These are phyloP conservation scores for Xylaria sp. DNA, from an alignment of 2,329 filamentous ascomycete species.

Conservation along the genomic window DNA sequence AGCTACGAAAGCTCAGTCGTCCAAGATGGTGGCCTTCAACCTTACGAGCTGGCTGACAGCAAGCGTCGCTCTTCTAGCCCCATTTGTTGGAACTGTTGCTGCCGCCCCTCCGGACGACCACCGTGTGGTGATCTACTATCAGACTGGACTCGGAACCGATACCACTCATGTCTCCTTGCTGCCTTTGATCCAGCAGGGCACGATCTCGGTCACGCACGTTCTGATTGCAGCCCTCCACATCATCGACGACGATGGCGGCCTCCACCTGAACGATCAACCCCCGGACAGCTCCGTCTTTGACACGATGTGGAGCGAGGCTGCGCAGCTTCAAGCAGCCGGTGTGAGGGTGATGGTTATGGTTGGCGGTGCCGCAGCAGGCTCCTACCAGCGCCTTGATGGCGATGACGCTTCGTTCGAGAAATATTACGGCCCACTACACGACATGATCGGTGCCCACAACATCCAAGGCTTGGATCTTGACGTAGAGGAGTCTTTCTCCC, in stretches of 20 bases:
- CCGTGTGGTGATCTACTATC: conserved; percentile 57
- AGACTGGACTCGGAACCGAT: conserved; percentile 60
- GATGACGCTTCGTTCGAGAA: conserved; percentile 71
- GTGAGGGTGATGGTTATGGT: conserved; percentile 79
- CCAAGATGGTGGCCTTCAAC: conserved; percentile 44
- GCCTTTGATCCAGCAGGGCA: conserved; percentile 59
- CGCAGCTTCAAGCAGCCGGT: conserved; percentile 75
- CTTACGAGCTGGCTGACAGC: conserved; percentile 39
- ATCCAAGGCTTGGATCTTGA: conserved; percentile 82
- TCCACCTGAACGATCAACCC: conserved; percentile 83
- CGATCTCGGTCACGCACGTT: conserved; percentile 76
- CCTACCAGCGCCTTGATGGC: conserved; percentile 70
- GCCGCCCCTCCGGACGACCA: conserved; percentile 45
- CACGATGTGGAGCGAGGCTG: conserved; percentile 82
- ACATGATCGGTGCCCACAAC: conserved; percentile 69
- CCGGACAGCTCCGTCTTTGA: conserved; percentile 75
- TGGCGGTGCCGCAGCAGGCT: conserved; percentile 59
- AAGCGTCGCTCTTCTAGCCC: conserved; percentile 42
- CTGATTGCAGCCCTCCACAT: conserved; percentile 90
- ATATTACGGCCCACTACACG: conserved; percentile 73
- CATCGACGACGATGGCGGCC: conserved; percentile 71
- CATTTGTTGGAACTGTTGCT: conserved; percentile 34
- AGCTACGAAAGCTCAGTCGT: conserved; percentile 16
- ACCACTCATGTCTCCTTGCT: conserved; percentile 62
- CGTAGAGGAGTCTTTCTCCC: conserved; percentile 80